A percentile compares a stretch with the other conserved stretches of the same genome.
These are phyloP conservation scores for Vicia faba DNA, from an alignment of 306 rosid species.

Conservation along the genomic window DNA sequence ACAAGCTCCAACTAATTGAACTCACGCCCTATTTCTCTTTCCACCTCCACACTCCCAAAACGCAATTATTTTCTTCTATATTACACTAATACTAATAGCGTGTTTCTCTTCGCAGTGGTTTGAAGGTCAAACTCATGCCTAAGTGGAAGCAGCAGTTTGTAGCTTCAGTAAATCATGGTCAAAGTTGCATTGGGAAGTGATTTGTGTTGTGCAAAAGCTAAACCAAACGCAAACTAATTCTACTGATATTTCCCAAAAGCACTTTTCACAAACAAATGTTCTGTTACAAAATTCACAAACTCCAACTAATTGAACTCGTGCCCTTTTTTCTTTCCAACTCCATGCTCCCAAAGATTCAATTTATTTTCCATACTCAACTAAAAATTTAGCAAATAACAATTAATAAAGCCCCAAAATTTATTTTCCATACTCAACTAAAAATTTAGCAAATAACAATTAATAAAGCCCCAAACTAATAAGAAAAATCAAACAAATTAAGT, in stretches of 20 bases:
- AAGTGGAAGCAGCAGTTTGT: not conserved
- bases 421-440: not conserved
- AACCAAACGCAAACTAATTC: not conserved
- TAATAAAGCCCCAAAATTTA: not conserved
- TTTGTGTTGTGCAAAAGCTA: not conserved
- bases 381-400: not conserved
- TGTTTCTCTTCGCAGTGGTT: not conserved
- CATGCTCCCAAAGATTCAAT: slow-evolving; percentile 15
- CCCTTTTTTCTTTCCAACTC: slow-evolving; percentile 17
- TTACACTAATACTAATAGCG: not conserved
- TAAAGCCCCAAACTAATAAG: not conserved
- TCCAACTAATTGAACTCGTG: slow-evolving; percentile 11
- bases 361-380: not conserved
- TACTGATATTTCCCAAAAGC: not conserved
- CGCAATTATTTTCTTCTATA: not conserved
- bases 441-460: not conserved
- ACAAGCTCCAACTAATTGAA: slow-evolving; percentile 10
- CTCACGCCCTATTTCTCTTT: slow-evolving; percentile 7
- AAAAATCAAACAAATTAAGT: not conserved
- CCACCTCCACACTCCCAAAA: slow-evolving; percentile 26
- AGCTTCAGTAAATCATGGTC: not conserved
- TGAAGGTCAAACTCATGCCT: not conserved
- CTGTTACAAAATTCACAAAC: slow-evolving; percentile 3
- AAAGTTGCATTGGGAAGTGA: not conserved
- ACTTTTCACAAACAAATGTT: slow-evolving; percentile 24